These are phyloP conservation scores for Ophiostoma angusticollis DNA, from an alignment of 2,329 filamentous ascomycete genomes.

Conservation along the genomic window DNA sequence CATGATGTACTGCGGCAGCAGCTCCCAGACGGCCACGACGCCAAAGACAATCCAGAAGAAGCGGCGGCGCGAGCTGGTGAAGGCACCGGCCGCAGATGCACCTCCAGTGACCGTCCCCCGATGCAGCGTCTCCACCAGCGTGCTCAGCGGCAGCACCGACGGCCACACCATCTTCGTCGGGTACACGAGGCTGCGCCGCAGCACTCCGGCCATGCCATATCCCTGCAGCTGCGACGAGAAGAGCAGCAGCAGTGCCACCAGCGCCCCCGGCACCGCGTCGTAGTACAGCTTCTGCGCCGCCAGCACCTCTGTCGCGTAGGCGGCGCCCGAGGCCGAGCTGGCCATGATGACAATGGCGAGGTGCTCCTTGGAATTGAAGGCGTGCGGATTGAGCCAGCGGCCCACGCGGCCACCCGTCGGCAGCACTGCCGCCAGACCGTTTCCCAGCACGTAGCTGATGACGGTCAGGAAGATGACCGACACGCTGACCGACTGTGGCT, in stretches of 20 bases:
- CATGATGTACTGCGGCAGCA: conserved; percentile 25
- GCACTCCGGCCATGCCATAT: conserved; percentile 34
- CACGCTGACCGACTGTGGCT: conserved; percentile 31
- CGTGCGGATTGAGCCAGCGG: conserved; percentile 18
- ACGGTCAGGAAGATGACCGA: conserved; percentile 32
- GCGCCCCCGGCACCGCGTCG: conserved; percentile 24
- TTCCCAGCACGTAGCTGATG: conserved; percentile 27
- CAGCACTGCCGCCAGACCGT: conserved; percentile 20
- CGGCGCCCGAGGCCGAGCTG: conserved; percentile 12
- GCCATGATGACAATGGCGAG: conserved; percentile 15
- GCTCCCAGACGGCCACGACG: conserved; percentile 32
- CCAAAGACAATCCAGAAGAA: conserved; percentile 28
- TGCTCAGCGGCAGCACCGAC: conserved; percentile 16
- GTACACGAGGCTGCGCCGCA: conserved; percentile 32
- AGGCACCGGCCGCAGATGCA: conserved; percentile 17
- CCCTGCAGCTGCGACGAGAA: conserved; percentile 36
- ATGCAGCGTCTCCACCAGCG: conserved; percentile 18
- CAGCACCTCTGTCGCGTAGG: conserved; percentile 25
- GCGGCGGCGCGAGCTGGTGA: conserved; percentile 26
- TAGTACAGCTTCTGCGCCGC: conserved; percentile 36
- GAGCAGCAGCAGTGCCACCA: conserved; percentile 29
- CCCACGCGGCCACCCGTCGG: conserved; percentile 20
- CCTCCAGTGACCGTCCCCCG: too few relatives aligned
- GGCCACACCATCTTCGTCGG: conserved; percentile 37
- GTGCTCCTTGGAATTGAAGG: conserved; percentile 17